Conservation (phyloP, 176 grass and related monocot species). For the Oryza longistaminata region DNA sequence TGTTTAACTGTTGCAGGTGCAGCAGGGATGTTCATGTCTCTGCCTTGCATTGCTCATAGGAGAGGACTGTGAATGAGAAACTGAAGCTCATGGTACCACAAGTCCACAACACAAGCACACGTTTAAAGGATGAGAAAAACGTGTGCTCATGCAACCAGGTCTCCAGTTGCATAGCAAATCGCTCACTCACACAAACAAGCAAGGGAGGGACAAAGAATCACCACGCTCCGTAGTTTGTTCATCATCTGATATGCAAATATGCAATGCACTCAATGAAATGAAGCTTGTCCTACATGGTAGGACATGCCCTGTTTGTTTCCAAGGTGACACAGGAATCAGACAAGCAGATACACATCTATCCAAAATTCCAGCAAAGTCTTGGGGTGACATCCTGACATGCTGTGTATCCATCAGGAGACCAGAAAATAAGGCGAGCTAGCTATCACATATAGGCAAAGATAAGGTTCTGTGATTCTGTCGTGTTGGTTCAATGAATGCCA, state of each 20-base stretch:
- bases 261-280: neutral
- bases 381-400: neutral
- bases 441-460: neutral
- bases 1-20: neutral
- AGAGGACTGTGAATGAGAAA: neutral
- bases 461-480: conserved; percentile 35
- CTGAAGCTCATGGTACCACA: neutral
- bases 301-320: neutral
- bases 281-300: neutral
- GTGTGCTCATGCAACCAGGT: neutral
- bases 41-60: neutral
- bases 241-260: neutral
- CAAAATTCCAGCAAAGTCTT: neutral
- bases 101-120: neutral
- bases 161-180: neutral
- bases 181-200: neutral
- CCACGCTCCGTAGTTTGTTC: neutral
- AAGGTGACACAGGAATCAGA: neutral
- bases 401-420: conserved; percentile 10
- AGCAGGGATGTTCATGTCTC: neutral
- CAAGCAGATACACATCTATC: neutral
- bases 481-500: conserved; percentile 11
- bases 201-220: neutral
- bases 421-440: conserved; percentile 13
- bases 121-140: neutral